Evolutionary conservation across 2,329 filamentous ascomycete species (phyloP).

Genomic region (Pseudocercospora vitis): DNA sequence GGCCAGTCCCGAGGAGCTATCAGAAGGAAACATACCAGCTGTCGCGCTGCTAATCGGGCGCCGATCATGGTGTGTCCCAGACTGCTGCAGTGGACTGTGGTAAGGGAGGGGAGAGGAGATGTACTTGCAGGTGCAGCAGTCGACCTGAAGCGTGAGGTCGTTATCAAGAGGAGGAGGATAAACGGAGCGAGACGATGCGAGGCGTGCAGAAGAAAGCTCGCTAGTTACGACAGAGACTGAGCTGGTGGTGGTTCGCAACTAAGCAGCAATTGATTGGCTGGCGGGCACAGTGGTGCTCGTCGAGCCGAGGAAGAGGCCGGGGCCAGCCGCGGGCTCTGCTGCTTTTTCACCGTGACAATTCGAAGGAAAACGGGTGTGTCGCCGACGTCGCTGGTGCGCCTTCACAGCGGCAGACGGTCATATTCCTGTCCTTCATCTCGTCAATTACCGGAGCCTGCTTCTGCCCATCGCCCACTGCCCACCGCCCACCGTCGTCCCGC

Average conservation of each 20-base stretch:
- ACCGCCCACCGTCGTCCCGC: neutral
- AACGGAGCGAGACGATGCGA: too few relatives aligned
- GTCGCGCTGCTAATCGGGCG: constrained; percentile 41
- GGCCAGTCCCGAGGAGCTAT: constrained; percentile 19
- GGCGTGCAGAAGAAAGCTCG: constrained; percentile 23
- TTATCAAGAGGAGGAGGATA: constrained; percentile 25
- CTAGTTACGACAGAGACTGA: constrained; percentile 10
- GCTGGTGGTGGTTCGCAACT: constrained; percentile 1
- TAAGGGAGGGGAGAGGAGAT: constrained; percentile 19
- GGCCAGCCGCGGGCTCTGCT: neutral
- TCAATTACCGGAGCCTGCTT: neutral
- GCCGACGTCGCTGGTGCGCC: constrained; percentile 11
- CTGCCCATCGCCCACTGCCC: too few relatives aligned
- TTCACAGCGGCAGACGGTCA: too few relatives aligned
- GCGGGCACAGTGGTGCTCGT: neutral
- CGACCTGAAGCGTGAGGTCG: constrained; percentile 19
- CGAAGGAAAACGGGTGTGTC: neutral
- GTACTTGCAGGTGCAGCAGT: constrained; percentile 28
- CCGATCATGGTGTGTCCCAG: constrained; percentile 39
- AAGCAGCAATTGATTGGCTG: constrained; percentile 8
- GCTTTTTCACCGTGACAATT: neutral
- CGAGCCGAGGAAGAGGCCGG: constrained; percentile 8
- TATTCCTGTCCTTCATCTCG: too few relatives aligned
- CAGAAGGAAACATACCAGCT: constrained; percentile 39
- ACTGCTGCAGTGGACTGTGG: constrained; percentile 24